phyloP scores from a whole-genome alignment of 176 grass and related monocot genomes.

The Aechmea fasciata region DNA sequence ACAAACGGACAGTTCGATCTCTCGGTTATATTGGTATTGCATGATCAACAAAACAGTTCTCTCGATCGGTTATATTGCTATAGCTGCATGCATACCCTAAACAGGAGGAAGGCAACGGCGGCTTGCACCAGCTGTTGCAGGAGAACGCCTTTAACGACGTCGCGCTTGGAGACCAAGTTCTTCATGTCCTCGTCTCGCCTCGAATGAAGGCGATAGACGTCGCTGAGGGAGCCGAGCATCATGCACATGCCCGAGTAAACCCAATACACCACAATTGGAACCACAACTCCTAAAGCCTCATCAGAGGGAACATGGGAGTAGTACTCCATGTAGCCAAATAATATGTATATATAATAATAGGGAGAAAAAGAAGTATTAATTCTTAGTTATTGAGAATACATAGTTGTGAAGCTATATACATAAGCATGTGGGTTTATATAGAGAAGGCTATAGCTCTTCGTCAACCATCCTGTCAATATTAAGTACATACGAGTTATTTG shows the following conservation, averaged over 20 bases:
- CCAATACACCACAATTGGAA: slow-evolving; percentile 30
- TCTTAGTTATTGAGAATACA: too few species aligned
- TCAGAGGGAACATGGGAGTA: slow-evolving; percentile 2
- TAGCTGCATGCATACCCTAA: slow-evolving; percentile 3
- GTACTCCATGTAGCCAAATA: too few species aligned
- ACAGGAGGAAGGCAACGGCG: background rate
- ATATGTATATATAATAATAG: too few species aligned
- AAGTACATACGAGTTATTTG: too few species aligned
- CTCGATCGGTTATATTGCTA: background rate
- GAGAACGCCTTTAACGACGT: slow-evolving; percentile 24
- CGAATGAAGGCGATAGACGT: slow-evolving; percentile 23
- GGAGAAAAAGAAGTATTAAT: too few species aligned
- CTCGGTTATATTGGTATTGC: background rate
- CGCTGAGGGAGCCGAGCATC: slow-evolving; percentile 7
- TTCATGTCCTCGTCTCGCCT: slow-evolving; percentile 25
- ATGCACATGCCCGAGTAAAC: slow-evolving; percentile 26
- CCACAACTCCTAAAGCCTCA: slow-evolving; percentile 17
- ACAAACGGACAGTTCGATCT: too few species aligned
- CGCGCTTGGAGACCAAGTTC: slow-evolving; percentile 16
- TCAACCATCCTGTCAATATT: too few species aligned
- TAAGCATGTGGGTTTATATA: too few species aligned
- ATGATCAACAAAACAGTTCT: background rate
- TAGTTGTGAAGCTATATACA: too few species aligned
- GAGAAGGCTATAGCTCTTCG: too few species aligned
- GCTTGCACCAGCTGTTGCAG: slow-evolving; percentile 31